Conservation (phyloP, 2,329 filamentous ascomycete species). For the Scedosporium dehoogii region DNA sequence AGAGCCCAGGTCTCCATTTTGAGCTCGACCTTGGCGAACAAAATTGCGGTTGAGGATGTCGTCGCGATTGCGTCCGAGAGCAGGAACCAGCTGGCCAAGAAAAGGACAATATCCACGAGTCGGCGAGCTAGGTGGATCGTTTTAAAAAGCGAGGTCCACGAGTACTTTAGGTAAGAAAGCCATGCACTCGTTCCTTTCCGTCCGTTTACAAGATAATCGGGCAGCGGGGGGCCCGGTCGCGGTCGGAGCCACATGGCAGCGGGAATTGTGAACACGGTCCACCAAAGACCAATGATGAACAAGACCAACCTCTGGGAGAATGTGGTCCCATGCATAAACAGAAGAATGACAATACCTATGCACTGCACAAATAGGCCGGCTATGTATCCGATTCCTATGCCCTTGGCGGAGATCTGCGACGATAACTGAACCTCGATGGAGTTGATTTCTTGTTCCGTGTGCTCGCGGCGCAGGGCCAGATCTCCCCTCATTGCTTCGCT, state of each 20-base stretch:
- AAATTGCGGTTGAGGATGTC: conserved; percentile 83
- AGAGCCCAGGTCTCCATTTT: conserved; percentile 82
- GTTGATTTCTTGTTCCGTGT: conserved; percentile 32
- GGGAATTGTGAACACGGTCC: conserved; percentile 84
- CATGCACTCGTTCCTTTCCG: conserved; percentile 27
- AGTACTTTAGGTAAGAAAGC: conserved; percentile 65
- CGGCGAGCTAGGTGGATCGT: conserved; percentile 67
- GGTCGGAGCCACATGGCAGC: conserved; percentile 79
- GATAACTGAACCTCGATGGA: conserved; percentile 67
- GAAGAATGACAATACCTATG: conserved; percentile 66
- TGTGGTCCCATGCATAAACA: conserved; percentile 63
- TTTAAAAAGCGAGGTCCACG: conserved; percentile 77
- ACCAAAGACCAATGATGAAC: conserved; percentile 83
- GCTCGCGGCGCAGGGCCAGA: neutral
- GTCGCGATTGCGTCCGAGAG: conserved; percentile 91
- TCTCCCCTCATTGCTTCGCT: neutral
- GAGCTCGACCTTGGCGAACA: conserved; percentile 90
- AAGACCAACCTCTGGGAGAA: conserved; percentile 82
- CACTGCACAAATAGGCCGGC: conserved; percentile 80
- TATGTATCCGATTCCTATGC: conserved; percentile 88
- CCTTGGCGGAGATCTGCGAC: conserved; percentile 82
- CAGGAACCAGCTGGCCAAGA: conserved; percentile 86
- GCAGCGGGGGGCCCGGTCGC: conserved; percentile 76
- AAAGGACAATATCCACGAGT: conserved; percentile 64
- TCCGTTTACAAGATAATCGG: conserved; percentile 21